Conservation (phyloP, 176 grass and related monocot genomes). For the Hsuehochloa calcarea region DNA sequence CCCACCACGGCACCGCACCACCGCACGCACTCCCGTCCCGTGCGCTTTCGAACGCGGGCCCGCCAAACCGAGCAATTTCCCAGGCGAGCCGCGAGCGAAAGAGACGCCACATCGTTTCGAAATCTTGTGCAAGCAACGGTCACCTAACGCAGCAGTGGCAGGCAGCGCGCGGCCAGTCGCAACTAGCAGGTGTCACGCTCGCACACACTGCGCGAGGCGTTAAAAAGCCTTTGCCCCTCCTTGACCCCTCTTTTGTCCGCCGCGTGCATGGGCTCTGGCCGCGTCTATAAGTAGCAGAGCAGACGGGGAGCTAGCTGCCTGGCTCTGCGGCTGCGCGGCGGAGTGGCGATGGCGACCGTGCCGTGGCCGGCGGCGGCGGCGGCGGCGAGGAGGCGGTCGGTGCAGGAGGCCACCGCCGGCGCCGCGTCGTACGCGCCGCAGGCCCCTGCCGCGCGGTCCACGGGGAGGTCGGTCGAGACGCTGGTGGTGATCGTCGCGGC, state of each 20-base stretch:
- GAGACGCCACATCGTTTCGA: conserved; percentile 27
- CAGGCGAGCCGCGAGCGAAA: background rate
- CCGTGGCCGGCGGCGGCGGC: background rate
- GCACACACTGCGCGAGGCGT: background rate
- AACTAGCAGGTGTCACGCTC: conserved; percentile 26
- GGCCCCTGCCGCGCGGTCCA: conserved; percentile 19
- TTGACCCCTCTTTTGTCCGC: conserved; percentile 48
- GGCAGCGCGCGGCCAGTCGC: background rate
- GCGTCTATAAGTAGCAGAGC: conserved; percentile 17
- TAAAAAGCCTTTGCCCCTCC: background rate
- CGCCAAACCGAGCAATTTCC: background rate
- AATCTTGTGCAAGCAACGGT: conserved; percentile 37
- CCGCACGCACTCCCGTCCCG: background rate
- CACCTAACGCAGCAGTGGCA: conserved; percentile 5
- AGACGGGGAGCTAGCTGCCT: background rate
- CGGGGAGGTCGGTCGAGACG: conserved; percentile 61
- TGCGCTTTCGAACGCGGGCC: conserved; percentile 4
- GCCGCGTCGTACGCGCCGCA: conserved; percentile 37
- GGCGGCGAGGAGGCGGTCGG: conserved; percentile 30
- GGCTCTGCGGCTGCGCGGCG: background rate
- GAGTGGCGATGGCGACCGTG: background rate
- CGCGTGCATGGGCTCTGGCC: background rate
- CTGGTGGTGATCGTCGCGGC: conserved; percentile 81
- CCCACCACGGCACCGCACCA: background rate
- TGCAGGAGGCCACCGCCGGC: conserved; percentile 29